phyloP scores from a whole-genome alignment of 768 basidiomycete genomes.

The Boletus coccyginus region DNA sequence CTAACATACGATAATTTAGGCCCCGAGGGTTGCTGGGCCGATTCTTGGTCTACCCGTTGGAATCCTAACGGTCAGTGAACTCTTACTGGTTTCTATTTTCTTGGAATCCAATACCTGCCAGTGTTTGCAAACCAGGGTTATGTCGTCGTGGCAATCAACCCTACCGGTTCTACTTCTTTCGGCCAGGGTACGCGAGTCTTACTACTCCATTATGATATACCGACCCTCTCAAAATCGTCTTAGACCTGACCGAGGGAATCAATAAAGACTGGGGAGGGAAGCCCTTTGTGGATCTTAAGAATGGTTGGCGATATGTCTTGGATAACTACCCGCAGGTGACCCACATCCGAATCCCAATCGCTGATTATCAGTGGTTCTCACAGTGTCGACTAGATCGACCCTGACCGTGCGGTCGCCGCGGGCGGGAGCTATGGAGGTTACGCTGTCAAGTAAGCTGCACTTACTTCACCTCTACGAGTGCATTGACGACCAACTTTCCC shows the following conservation, averaged over 20 bases:
- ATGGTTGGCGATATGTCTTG: conserved; percentile 71
- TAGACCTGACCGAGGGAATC: conserved; percentile 81
- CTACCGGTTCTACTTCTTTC: conserved; percentile 91
- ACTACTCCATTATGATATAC: background rate
- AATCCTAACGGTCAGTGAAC: conserved; percentile 68
- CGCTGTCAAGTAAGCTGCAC: conserved; percentile 70
- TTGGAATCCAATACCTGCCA: conserved; percentile 22
- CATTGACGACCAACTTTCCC: conserved; percentile 4
- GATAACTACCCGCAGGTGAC: conserved; percentile 66
- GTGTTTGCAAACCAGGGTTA: conserved; percentile 89
- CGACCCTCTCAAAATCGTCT: background rate
- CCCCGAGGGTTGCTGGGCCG: conserved; percentile 85
- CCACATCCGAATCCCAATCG: background rate
- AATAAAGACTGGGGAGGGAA: conserved; percentile 83
- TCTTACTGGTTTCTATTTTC: background rate
- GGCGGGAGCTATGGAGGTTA: conserved; percentile 88
- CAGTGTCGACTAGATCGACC: conserved; percentile 50
- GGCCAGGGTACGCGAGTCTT: conserved; percentile 60
- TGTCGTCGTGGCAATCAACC: conserved; percentile 84
- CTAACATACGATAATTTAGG: conserved; percentile 35
- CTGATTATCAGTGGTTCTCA: background rate
- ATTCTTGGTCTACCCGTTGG: conserved; percentile 91
- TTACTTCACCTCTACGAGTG: background rate
- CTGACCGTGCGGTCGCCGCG: conserved; percentile 68
- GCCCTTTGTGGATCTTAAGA: conserved; percentile 73